Percentiles rank a stretch among this genome's conserved stretches.
Conservation (phyloP, 805 yeast genomes). For the Kuraishia ogatae region DNA sequence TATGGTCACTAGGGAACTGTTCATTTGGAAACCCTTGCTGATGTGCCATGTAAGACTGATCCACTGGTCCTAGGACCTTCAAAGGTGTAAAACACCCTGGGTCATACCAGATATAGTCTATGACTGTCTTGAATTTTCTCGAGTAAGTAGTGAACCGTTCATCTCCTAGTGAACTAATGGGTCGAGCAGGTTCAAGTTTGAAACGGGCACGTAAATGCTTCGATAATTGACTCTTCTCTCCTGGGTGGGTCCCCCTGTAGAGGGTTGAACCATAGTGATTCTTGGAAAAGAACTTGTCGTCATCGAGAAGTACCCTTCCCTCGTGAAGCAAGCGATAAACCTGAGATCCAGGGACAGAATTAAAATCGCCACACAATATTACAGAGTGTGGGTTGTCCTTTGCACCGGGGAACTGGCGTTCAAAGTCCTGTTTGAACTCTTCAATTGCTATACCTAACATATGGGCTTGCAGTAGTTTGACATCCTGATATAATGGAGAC, state of each 20-base stretch:
- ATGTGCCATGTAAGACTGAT: constrained; percentile 20
- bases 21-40: constrained; percentile 42
- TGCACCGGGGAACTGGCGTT: background rate
- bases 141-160: constrained; percentile 34
- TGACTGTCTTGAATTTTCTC: constrained; percentile 37
- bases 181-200: constrained; percentile 1
- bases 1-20: constrained; percentile 51
- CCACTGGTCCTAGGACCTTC: constrained; percentile 44
- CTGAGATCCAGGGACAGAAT: constrained; percentile 40
- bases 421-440: background rate
- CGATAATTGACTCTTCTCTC: constrained; percentile 9
- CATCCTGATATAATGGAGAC: constrained; percentile 43
- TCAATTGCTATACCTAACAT: constrained; percentile 21
- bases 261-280: constrained; percentile 11
- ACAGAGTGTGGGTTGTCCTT: background rate
- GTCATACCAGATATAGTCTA: constrained; percentile 53
- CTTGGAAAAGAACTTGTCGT: constrained; percentile 12
- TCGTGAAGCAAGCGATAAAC: constrained; percentile 31
- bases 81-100: constrained; percentile 27
- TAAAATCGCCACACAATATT: constrained; percentile 49
- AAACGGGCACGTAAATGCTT: background rate
- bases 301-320: constrained; percentile 11
- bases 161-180: background rate
- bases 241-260: background rate
- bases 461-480: constrained; percentile 45